A percentile compares a stretch with the other conserved stretches of the same genome.
phyloP scores from a whole-genome alignment of 192 early-diverging fungal species.

The Globomyces pollinis-pini region DNA sequence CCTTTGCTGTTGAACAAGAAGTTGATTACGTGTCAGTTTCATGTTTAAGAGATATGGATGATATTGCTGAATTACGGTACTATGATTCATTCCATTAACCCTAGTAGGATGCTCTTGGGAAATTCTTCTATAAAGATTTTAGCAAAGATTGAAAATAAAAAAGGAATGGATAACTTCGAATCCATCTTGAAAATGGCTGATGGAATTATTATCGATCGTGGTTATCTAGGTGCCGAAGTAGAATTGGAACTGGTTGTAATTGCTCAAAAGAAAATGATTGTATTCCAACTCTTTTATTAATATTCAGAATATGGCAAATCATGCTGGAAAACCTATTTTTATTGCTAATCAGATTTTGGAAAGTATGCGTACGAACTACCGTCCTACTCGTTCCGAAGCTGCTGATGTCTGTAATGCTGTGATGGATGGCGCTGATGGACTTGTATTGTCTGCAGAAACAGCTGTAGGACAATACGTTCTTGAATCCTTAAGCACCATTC shows the following conservation, averaged over 20 bases:
- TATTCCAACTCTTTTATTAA: no score
- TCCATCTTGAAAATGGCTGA: conserved; percentile 44
- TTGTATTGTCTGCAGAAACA: conserved; percentile 52
- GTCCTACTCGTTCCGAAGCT: conserved; percentile 42
- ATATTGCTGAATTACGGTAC: conserved; percentile 44
- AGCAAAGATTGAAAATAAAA: conserved; percentile 54
- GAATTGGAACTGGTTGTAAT: conserved; percentile 48
- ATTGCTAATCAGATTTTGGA: conserved; percentile 57
- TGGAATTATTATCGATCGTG: conserved; percentile 54
- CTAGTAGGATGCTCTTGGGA: conserved; percentile 37
- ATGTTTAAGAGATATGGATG: conserved; percentile 47
- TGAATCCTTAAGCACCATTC: conserved; percentile 39
- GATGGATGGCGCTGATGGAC: conserved; percentile 53
- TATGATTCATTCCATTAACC: not conserved
- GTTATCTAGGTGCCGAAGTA: conserved; percentile 52
- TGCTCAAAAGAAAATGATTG: conserved; percentile 56
- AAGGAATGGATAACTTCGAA: conserved; percentile 50
- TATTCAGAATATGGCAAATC: conserved; percentile 41
- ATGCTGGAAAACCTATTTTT: conserved; percentile 47
- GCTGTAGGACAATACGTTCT: conserved; percentile 42
- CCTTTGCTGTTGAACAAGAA: conserved; percentile 32
- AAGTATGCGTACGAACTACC: conserved; percentile 43
- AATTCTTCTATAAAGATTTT: conserved; percentile 47
- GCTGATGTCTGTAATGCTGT: conserved; percentile 48
- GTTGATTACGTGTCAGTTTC: conserved; percentile 52